Conservation (phyloP, 306 rosid genomes). For the Corylus americana region DNA sequence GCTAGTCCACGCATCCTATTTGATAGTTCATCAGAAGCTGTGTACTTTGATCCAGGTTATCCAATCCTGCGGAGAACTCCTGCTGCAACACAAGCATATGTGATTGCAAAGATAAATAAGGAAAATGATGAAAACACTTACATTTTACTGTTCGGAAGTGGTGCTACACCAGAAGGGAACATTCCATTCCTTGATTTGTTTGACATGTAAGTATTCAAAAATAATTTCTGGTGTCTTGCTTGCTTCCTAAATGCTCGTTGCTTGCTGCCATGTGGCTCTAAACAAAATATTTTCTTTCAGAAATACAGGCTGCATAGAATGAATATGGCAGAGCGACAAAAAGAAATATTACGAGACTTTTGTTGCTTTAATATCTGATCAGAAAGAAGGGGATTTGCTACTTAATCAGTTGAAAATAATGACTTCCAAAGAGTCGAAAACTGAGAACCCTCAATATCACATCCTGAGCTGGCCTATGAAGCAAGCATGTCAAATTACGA, state of each 20-base stretch:
- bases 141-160: slow-evolving; percentile 76
- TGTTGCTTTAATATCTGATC: slow-evolving; percentile 91
- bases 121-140: slow-evolving; percentile 60
- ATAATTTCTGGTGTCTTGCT: slow-evolving; percentile 4
- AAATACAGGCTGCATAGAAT: slow-evolving; percentile 78
- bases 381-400: slow-evolving; percentile 81
- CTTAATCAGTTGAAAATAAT: slow-evolving; percentile 71
- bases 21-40: slow-evolving; percentile 98
- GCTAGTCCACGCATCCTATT: slow-evolving; percentile 63
- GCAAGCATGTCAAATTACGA: slow-evolving; percentile 67
- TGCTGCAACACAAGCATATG: slow-evolving; percentile 58
- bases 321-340: slow-evolving; percentile 91
- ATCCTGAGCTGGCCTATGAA: slow-evolving; percentile 86
- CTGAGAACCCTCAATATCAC: slow-evolving; percentile 90
- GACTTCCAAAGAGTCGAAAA: slow-evolving; percentile 93
- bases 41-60: slow-evolving; percentile 98
- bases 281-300: slow-evolving; percentile 58
- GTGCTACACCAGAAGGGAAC: slow-evolving; percentile 95
- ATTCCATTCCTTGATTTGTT: slow-evolving; percentile 96
- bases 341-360: slow-evolving; percentile 82
- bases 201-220: slow-evolving; percentile 70
- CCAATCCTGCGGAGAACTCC: slow-evolving; percentile 92
- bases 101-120: slow-evolving; percentile 75
- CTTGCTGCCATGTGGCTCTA: slow-evolving; percentile 27
- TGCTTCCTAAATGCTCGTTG: slow-evolving; percentile 14